Base-by-base conservation (phyloP, 352 stramenopile genomes). In the Pythium brachiatum region DNA sequence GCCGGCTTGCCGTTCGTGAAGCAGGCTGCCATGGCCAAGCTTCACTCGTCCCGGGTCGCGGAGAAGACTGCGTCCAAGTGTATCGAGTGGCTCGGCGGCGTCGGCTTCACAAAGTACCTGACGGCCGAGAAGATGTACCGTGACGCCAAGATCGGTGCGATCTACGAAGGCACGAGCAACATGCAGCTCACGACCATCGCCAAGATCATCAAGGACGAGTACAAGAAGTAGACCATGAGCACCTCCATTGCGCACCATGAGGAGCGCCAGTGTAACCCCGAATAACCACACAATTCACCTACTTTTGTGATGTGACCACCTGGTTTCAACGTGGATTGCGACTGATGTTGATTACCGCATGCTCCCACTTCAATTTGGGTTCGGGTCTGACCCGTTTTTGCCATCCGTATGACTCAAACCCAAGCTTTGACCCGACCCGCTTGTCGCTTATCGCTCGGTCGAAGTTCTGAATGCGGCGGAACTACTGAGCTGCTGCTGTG, bases 101-200 rank as follows among this genome's bases (percentile, higher is more conserved):
- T 99, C 46, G 97, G 96, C 21, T 99, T 99, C 67, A 98, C 93
- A 13, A 95, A 97, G 70, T 89, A 98, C 56, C 69, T 98, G 29
- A 62, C 97, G 7, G 94, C 90, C 0, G 96, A 99, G 66, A 99
- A 99, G 67, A 98, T 98, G 64, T 99, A 92, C 70, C 89, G 97
- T 54, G 97, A 99, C 74, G 97, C 94, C 72, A 99, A 99, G 74
- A 98, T 99, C 66, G 96, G 96, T 51, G 83, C 88, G 23, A 99
- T 99, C 59, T 99, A 99, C 78, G 97, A 99, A 74, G 97, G 97
- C 29, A 99, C 95, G 13, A 97, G 80, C 69, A 98, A 98, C 75
- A 98, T 99, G 81, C 95, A 98, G 86, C 90, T 99, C 47, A 94
- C 84, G 51, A 97, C 90, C n/a, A 97, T 97, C 60, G 89, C 89